These are phyloP conservation scores for Phlebiopsis gigantea DNA, from an alignment of 768 basidiomycete species.

Conservation along the genomic window DNA sequence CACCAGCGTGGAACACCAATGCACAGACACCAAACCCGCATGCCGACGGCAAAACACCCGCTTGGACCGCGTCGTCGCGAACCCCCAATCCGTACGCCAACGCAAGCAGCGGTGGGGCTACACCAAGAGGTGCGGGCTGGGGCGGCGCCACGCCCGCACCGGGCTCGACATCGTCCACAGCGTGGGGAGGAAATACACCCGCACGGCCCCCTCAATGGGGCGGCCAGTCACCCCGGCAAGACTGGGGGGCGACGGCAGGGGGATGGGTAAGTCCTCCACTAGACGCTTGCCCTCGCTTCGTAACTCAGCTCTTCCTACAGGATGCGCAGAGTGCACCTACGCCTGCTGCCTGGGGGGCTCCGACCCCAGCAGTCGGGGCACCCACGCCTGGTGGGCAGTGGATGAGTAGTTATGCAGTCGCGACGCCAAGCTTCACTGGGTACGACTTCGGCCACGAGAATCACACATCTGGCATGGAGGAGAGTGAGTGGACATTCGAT, in stretches of 20 bases:
- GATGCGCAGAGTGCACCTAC: slow-evolving; percentile 9
- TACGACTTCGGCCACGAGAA: slow-evolving; percentile 8
- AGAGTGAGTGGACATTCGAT: not conserved
- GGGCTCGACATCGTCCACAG: not conserved
- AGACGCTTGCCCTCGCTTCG: not conserved
- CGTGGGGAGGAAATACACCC: slow-evolving; percentile 21
- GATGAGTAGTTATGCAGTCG: slow-evolving; percentile 21
- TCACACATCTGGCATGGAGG: not conserved
- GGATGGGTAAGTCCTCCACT: slow-evolving; percentile 12
- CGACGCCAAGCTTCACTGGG: slow-evolving; percentile 32
- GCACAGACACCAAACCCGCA: slow-evolving; percentile 44
- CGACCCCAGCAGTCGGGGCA: slow-evolving; percentile 19
- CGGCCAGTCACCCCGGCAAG: slow-evolving; percentile 9
- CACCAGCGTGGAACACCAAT: slow-evolving; percentile 34
- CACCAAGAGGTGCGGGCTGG: slow-evolving; percentile 13
- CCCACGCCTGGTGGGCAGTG: slow-evolving; percentile 26
- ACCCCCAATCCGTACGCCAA: slow-evolving; percentile 41
- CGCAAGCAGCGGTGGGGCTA: slow-evolving; percentile 3
- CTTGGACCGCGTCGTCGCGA: slow-evolving; percentile 40
- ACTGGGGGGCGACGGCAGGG: slow-evolving; percentile 17
- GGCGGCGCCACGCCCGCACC: slow-evolving; percentile 15
- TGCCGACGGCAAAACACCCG: slow-evolving; percentile 39
- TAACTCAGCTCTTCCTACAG: not conserved
- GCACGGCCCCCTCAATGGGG: slow-evolving; percentile 23
- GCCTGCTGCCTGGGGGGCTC: slow-evolving; percentile 14